Percentiles rank a stretch among this genome's conserved stretches.
Conservation (phyloP, 179 eudicot genomes). For the Spergularia azorica region DNA sequence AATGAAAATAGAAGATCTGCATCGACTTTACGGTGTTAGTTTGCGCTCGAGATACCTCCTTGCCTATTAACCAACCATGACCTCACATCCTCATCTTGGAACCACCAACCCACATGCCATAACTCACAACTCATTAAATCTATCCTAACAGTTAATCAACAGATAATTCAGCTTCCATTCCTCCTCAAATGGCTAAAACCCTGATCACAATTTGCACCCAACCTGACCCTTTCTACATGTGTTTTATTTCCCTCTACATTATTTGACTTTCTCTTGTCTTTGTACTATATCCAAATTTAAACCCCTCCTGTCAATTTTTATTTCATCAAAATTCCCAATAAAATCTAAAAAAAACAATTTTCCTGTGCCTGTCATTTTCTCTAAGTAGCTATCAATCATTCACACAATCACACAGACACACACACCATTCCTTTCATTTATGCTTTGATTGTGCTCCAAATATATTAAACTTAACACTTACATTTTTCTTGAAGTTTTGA, state of each 20-base stretch:
- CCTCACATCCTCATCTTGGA: too few relatives aligned
- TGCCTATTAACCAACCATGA: too few relatives aligned
- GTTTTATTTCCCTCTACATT: background rate
- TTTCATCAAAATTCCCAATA: background rate
- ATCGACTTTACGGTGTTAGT: too few relatives aligned
- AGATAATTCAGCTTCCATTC: too few relatives aligned
- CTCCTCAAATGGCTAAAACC: too few relatives aligned
- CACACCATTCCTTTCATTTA: background rate
- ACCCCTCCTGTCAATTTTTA: background rate
- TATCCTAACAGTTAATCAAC: too few relatives aligned
- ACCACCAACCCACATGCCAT: too few relatives aligned
- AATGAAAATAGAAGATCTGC: too few relatives aligned
- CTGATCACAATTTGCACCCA: too few relatives aligned
- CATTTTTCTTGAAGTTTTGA: background rate
- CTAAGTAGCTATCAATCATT: constrained; percentile 26
- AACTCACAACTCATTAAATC: too few relatives aligned
- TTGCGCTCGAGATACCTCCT: too few relatives aligned
- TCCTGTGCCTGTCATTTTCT: constrained; percentile 23
- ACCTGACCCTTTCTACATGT: too few relatives aligned
- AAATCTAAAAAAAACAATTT: background rate
- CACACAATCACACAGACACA: background rate
- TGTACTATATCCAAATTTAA: background rate
- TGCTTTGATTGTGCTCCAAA: background rate
- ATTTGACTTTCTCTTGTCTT: constrained; percentile 32
- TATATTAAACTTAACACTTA: background rate